Percentiles rank a stretch among this genome's conserved stretches.
phyloP scores from a whole-genome alignment of 495 filamentous ascomycete genomes.

The Penicillium turbatum region DNA sequence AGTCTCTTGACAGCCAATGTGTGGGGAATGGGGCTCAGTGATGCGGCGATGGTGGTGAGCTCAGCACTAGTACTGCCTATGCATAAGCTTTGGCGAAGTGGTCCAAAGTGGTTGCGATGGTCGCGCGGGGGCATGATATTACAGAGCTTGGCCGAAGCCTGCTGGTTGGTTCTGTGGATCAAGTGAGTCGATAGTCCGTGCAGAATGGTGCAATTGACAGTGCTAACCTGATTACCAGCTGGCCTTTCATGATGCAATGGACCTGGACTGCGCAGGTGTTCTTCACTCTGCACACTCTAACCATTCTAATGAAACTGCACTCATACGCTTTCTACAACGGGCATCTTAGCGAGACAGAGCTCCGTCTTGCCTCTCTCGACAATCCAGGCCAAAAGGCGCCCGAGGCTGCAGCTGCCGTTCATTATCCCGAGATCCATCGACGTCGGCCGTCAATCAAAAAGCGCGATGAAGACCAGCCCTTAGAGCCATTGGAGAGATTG shows the following conservation, averaged over 20 bases:
- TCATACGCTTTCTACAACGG: constrained; percentile 98
- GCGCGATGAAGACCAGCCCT: constrained; percentile 34
- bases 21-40: constrained; percentile 79
- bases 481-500: constrained; percentile 56
- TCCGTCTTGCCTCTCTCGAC: constrained; percentile 74
- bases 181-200: constrained; percentile 43
- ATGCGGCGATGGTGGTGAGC: constrained; percentile 75
- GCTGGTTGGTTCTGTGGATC: constrained; percentile 82
- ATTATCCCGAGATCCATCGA: constrained; percentile 63
- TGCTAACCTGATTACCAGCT: constrained; percentile 40
- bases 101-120: constrained; percentile 63
- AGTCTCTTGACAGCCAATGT: constrained; percentile 78
- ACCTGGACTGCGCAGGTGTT: constrained; percentile 95
- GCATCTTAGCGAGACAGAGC: constrained; percentile 82
- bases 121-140: constrained; percentile 66
- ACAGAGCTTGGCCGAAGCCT: constrained; percentile 74
- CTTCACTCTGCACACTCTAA: constrained; percentile 84
- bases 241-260: constrained; percentile 87
- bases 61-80: constrained; percentile 70
- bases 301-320: constrained; percentile 97
- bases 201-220: not conserved
- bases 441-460: constrained; percentile 32
- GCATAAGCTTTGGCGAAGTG: constrained; percentile 60
- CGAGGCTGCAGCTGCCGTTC: constrained; percentile 54
- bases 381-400: constrained; percentile 64